These are phyloP conservation scores for Cercospora beticola DNA, from an alignment of 2,329 filamentous ascomycete genomes.

Conservation along the genomic window DNA sequence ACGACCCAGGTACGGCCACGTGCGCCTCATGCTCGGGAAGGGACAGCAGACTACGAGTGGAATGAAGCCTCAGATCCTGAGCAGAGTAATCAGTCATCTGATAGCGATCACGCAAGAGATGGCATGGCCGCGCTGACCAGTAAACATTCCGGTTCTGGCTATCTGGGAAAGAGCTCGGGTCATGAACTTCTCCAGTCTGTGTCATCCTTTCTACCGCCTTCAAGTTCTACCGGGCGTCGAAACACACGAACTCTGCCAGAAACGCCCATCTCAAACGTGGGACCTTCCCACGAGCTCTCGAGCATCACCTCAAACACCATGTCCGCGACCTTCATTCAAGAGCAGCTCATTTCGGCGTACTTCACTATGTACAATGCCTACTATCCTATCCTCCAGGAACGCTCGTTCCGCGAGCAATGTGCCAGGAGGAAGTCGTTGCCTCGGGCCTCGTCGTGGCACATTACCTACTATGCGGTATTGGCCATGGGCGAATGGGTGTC, in stretches of 20 bases:
- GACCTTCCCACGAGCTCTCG: background rate
- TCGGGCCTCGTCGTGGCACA: constrained; percentile 14
- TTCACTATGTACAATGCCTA: constrained; percentile 20
- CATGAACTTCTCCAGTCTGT: constrained; percentile 21
- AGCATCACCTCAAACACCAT: background rate
- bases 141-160: constrained; percentile 17
- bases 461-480: constrained; percentile 21
- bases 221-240: background rate
- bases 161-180: constrained; percentile 23
- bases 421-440: background rate
- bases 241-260: background rate
- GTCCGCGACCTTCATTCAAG: constrained; percentile 9
- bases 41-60: constrained; percentile 12
- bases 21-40: background rate
- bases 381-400: constrained; percentile 24
- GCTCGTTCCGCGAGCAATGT: constrained; percentile 15
- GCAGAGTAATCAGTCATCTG: constrained; percentile 13
- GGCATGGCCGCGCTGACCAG: constrained; percentile 13
- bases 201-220: constrained; percentile 19
- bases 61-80: constrained; percentile 10
- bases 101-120: constrained; percentile 16
- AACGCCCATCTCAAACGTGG: background rate
- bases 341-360: constrained; percentile 21
- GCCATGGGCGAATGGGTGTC: constrained; percentile 22
- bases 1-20: background rate